phyloP scores from a whole-genome alignment of 805 yeast species.

The Kuraishia capsulata region DNA sequence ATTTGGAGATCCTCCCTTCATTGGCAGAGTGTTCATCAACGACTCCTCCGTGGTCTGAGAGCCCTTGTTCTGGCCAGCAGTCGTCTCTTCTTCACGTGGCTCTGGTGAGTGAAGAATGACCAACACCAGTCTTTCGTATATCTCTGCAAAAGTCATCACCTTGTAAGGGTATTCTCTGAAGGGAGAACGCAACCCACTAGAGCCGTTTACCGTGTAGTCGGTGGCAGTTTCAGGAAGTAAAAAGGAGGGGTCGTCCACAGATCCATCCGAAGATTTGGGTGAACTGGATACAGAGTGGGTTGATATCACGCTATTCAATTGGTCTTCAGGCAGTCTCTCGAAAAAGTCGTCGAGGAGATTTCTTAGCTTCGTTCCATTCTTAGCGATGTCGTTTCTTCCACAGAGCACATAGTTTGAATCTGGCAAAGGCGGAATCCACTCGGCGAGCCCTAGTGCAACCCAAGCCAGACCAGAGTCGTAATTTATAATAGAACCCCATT shows the following conservation, averaged over 20 bases:
- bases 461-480: slow-evolving; percentile 81
- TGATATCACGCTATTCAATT: background rate
- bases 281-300: background rate
- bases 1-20: slow-evolving; percentile 55
- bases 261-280: background rate
- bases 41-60: background rate
- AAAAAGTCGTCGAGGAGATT: slow-evolving; percentile 21
- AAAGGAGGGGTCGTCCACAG: background rate
- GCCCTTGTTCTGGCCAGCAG: slow-evolving; percentile 6
- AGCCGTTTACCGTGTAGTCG: background rate
- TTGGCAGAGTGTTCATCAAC: slow-evolving; percentile 27
- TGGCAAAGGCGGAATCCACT: slow-evolving; percentile 71
- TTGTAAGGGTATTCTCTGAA: slow-evolving; percentile 14
- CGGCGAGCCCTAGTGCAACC: slow-evolving; percentile 83
- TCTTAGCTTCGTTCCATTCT: slow-evolving; percentile 25
- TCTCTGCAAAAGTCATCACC: slow-evolving; percentile 49
- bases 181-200: background rate
- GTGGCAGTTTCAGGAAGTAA: background rate
- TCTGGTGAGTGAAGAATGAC: slow-evolving; percentile 72
- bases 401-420: slow-evolving; percentile 44
- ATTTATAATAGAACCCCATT: slow-evolving; percentile 72
- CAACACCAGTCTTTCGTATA: slow-evolving; percentile 61
- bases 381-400: slow-evolving; percentile 38
- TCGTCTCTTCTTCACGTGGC: slow-evolving; percentile 17
- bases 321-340: slow-evolving; percentile 12